A percentile compares a stretch with the other conserved stretches of the same genome.
Conservation (phyloP, 106 monocot genomes). For the Chionographis japonica region DNA sequence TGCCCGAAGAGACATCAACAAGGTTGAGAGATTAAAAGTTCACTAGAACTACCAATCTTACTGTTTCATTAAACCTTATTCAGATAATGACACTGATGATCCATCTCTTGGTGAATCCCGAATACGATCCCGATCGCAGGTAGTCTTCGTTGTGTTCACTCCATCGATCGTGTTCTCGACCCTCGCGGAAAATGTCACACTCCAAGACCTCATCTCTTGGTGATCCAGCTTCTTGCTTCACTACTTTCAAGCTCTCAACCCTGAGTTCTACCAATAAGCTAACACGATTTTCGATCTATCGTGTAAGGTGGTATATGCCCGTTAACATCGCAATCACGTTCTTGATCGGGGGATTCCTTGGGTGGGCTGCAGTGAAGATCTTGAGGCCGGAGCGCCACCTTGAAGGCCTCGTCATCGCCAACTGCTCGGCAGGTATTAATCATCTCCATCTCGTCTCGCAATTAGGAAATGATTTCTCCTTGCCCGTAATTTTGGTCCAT, state of each 20-base stretch:
- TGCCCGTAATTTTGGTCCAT: background rate
- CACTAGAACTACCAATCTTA: background rate
- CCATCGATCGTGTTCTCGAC: constrained; percentile 46
- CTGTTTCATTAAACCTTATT: background rate
- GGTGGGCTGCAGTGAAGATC: constrained; percentile 51
- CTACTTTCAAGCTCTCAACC: background rate
- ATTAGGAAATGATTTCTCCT: too few species aligned
- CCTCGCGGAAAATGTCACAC: constrained; percentile 52
- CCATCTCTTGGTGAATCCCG: too few species aligned
- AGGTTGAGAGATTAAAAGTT: constrained; percentile 24
- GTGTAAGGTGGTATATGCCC: constrained; percentile 89
- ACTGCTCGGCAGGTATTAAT: constrained; percentile 50
- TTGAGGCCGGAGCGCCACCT: constrained; percentile 44
- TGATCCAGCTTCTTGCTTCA: constrained; percentile 6
- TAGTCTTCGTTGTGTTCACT: constrained; percentile 54
- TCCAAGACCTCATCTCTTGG: constrained; percentile 57
- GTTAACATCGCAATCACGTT: constrained; percentile 64
- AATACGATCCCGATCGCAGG: constrained; percentile 7
- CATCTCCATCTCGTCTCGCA: background rate
- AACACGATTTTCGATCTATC: background rate
- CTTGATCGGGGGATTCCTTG: constrained; percentile 50
- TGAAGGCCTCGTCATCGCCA: constrained; percentile 41
- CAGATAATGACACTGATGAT: background rate
- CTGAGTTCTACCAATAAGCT: background rate
- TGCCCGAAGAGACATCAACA: constrained; percentile 53